Conservation (phyloP, 2,329 filamentous ascomycete genomes). For the Ceratocystis albifundus region DNA sequence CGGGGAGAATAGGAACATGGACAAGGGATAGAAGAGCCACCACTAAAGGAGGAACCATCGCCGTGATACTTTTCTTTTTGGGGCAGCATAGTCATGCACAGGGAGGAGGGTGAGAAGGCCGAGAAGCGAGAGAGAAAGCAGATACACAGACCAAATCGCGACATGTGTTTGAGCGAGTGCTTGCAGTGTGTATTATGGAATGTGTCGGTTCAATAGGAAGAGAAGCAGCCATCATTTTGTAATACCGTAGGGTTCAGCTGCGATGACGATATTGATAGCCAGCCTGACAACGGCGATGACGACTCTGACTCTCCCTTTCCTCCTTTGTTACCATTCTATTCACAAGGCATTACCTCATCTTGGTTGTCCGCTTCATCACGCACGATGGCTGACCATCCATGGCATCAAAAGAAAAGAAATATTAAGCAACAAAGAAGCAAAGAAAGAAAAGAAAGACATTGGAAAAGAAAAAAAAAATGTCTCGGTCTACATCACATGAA, state of each 20-base stretch:
- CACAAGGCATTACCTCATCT: not conserved
- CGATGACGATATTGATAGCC: too few species aligned
- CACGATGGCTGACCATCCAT: not conserved
- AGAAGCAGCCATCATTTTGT: not conserved
- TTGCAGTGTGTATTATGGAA: too few species aligned
- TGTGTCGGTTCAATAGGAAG: not conserved
- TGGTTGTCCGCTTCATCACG: not conserved
- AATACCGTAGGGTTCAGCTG: too few species aligned
- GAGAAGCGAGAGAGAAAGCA: not conserved
- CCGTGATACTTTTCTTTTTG: not conserved
- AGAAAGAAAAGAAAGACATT: not conserved
- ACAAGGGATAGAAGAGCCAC: not conserved
- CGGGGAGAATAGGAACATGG: not conserved
- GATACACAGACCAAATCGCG: not conserved
- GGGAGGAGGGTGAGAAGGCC: not conserved
- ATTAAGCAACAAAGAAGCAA: not conserved
- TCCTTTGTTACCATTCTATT: not conserved
- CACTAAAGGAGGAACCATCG: not conserved
- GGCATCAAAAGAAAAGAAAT: not conserved
- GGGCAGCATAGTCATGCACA: not conserved
- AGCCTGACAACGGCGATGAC: too few species aligned
- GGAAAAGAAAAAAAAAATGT: not conserved
- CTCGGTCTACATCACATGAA: not conserved
- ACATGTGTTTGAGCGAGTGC: not conserved
- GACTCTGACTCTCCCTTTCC: not conserved